Conservation (phyloP, 768 basidiomycete species). For the Gyrodon lividus region DNA sequence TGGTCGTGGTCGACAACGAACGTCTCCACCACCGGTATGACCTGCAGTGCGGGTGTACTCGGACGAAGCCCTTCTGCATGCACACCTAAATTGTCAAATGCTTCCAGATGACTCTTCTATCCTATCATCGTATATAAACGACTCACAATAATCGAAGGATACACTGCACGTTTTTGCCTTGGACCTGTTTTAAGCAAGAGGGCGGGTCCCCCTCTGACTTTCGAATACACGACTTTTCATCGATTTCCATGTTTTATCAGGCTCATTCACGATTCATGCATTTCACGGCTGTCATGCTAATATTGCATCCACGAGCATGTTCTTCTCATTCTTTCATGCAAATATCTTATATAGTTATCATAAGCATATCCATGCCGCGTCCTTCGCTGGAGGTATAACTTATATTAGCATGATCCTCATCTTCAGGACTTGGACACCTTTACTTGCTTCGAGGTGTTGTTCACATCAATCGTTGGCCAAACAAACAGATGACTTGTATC, state of each 20-base stretch:
- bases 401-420: no score
- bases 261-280: background rate
- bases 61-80: no score
- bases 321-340: background rate
- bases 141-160: background rate
- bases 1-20: slow-evolving; percentile 9
- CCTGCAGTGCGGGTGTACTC: background rate
- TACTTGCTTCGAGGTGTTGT: no score
- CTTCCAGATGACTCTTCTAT: background rate
- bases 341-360: background rate
- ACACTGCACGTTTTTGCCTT: background rate
- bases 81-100: background rate
- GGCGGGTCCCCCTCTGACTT: background rate
- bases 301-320: no score
- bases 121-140: background rate
- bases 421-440: no score
- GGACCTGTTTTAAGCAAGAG: background rate
- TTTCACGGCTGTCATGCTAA: slow-evolving; percentile 1
- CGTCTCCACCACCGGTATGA: slow-evolving; percentile 21
- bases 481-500: no score
- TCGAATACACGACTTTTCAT: background rate
- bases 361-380: background rate
- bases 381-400: no score
- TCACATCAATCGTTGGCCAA: no score
- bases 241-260: background rate